Base-by-base conservation (phyloP, 139 green algal genomes). In the Gonium pectorale region DNA sequence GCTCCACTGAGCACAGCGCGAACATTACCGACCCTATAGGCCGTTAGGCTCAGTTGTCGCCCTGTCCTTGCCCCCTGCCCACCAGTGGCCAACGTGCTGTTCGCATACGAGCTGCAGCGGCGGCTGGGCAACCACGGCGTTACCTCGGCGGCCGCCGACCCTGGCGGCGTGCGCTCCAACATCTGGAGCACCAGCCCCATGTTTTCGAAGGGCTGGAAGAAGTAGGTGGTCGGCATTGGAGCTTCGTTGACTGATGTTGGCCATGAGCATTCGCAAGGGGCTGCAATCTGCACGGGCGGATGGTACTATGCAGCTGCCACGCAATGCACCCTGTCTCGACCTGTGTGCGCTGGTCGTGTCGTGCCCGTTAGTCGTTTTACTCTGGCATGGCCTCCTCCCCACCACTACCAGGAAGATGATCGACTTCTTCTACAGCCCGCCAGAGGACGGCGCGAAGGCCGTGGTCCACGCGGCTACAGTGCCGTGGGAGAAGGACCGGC, bases 381-480 rank as follows among this genome's bases (percentile, higher is more conserved):
- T 37, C 17, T 37, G 31, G 31, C 56, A 7, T 66, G 7, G 6
- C 17, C 29, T 46, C 33, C 33, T 19, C 15, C 9, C 33, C 19
- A 33, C 15, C 7, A 5, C 17, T 31, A 29, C 44, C 82, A 91
- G 87, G 86, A 91, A 77, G 73, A 79, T 96, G 26, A 92, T 95
- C 17, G 80, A 94, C 84, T 69, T 79, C 38, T 89, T 91, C 74
- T 97, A 95, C 81, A 92, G 93, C 19, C 94, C 94, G 22, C 82
- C 89, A 38, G 62, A 63, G 37, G 94, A 97, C 59, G 94, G 94
- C 27, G 89, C 88, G 5, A 56, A 90, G 27, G 75, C 81, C 2
- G 88, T 96, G 7, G 79, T 96, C 6, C 85, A 96, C 82, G 94
- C 94, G 21, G 93, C 92, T 21, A 93, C 88, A 0, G 90, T 91